These are phyloP conservation scores for Pinus tabuliformis DNA, from an alignment of 75 land plant species.

Conservation along the genomic window DNA sequence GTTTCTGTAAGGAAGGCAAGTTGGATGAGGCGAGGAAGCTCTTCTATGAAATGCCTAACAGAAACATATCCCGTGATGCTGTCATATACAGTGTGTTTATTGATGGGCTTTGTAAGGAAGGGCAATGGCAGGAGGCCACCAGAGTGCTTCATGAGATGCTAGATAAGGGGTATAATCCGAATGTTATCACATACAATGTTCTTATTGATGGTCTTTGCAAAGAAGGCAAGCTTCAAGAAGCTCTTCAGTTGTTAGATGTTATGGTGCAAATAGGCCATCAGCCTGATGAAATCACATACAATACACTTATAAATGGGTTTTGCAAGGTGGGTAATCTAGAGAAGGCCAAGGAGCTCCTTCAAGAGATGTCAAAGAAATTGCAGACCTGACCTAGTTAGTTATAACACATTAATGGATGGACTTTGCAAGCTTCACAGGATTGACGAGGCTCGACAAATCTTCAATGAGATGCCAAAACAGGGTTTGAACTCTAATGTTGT, in stretches of 20 bases:
- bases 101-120: constrained; percentile 17
- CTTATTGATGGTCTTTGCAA: constrained; percentile 73
- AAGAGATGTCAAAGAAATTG: constrained; percentile 4
- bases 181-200: constrained; percentile 72
- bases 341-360: constrained; percentile 12
- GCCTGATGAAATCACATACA: constrained; percentile 67
- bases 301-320: constrained; percentile 71
- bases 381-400: constrained; percentile 31
- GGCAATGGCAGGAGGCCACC: constrained; percentile 16
- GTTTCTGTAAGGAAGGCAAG: constrained; percentile 31
- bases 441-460: constrained; percentile 29
- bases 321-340: constrained; percentile 32
- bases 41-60: constrained; percentile 25
- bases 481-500: constrained; percentile 19
- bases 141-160: constrained; percentile 1
- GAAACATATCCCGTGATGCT: constrained; percentile 24
- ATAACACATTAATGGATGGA: constrained; percentile 37
- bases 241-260: constrained; percentile 57
- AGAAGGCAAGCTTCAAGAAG: constrained; percentile 44
- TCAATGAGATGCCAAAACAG: constrained; percentile 46
- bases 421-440: constrained; percentile 16
- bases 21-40: constrained; percentile 27
- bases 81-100: constrained; percentile 23
- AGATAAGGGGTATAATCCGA: constrained; percentile 14
- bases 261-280: constrained; percentile 52